Percentiles rank a stretch among this genome's conserved stretches.
Conservation (phyloP, 805 yeast genomes). For the Starmerella bombicola region DNA sequence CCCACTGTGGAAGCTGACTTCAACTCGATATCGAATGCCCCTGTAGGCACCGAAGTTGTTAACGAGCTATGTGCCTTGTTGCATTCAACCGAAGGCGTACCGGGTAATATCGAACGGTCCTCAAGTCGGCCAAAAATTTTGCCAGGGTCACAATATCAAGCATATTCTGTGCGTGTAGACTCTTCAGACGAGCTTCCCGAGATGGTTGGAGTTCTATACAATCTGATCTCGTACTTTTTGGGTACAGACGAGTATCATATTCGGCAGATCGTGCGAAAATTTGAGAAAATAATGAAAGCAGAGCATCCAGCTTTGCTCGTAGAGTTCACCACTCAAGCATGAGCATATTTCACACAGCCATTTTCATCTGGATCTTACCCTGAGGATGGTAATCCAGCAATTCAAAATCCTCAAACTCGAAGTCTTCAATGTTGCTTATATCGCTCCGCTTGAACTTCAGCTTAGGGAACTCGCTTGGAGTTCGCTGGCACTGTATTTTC, state of each 20-base stretch:
- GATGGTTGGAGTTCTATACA: conserved; percentile 3
- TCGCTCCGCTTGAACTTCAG: conserved; percentile 50
- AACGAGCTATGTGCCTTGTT: conserved; percentile 10
- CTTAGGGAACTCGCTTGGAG: conserved; percentile 71
- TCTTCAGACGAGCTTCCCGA: conserved; percentile 11
- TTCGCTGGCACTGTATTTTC: conserved; percentile 61
- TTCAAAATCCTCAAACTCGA: conserved; percentile 77
- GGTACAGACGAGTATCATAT: conserved; percentile 2
- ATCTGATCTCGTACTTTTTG: neutral
- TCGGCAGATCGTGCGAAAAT: conserved; percentile 3
- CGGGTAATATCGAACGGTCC: neutral
- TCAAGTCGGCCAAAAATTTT: neutral
- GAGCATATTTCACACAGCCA: conserved; percentile 63
- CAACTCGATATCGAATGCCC: neutral
- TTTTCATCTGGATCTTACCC: conserved; percentile 79
- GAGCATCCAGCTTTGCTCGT: neutral
- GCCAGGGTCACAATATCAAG: conserved; percentile 10
- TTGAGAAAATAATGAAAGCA: conserved; percentile 5
- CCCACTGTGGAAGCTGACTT: conserved; percentile 11
- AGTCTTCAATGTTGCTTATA: conserved; percentile 68
- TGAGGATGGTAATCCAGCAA: conserved; percentile 71
- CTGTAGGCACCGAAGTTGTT: conserved; percentile 6
- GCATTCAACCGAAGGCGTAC: conserved; percentile 1
- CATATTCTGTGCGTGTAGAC: conserved; percentile 2
- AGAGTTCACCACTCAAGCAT: neutral